Evolutionary conservation across 1,139 yeast genomes (phyloP).

Genomic region (Magnusiomyces sp.): DNA sequence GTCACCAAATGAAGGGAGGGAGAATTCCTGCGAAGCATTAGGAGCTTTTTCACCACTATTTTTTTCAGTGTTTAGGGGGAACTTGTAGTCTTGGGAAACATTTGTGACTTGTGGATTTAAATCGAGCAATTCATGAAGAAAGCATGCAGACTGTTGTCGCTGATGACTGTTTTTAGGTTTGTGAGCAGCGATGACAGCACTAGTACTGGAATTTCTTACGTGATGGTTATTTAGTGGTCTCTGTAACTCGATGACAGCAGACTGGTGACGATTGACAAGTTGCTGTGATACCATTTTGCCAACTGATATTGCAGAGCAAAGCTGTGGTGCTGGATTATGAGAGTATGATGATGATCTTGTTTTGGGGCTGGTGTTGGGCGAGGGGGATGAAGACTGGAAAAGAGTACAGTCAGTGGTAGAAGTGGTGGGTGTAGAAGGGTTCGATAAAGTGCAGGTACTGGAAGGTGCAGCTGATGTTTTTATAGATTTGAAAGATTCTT

Average conservation of each 20-base stretch:
- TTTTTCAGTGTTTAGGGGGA: not conserved
- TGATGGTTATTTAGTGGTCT: not conserved
- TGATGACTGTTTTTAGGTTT: not conserved
- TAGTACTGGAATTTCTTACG: no score
- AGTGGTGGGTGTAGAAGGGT: no score
- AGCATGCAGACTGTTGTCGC: slow-evolving; percentile 1
- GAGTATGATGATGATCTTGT: not conserved
- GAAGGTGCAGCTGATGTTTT: no score
- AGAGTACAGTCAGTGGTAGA: not conserved
- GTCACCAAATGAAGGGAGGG: not conserved
- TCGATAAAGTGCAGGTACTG: no score
- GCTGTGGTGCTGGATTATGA: not conserved
- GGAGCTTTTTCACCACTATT: not conserved
- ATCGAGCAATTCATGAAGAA: slow-evolving; percentile 5
- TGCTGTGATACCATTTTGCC: no score
- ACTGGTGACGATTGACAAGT: not conserved
- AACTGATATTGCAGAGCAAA: no score
- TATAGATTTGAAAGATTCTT: no score
- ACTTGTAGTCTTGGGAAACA: no score
- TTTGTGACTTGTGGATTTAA: not conserved
- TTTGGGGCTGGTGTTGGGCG: not conserved
- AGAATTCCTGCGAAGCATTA: no score
- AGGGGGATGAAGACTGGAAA: not conserved
- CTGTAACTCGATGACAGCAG: slow-evolving; percentile 6
- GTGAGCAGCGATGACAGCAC: no score